Evolutionary conservation across 805 yeast species (phyloP), one percentile per base, ranked within the genome.

Genomic region (Wickerhamomyces chambardii): DNA sequence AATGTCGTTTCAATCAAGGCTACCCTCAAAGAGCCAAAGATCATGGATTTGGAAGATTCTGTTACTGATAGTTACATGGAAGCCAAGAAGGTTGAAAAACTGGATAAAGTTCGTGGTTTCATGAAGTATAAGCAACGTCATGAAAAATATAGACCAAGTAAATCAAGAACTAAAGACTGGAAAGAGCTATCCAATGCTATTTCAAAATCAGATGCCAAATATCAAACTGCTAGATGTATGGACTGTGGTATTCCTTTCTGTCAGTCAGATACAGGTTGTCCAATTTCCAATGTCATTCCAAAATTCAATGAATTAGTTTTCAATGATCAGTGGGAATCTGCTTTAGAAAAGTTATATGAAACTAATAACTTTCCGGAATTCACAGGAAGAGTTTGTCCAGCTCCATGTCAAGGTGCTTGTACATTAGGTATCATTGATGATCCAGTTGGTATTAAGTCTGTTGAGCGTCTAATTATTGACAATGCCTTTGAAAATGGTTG

Each of bases 171-270:
- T 37, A 71, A 72, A 50, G 97, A 92, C 62, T 92, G 97, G 97
- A 75, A 81, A 45, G 97, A 90, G 63, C 71, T 90, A 58, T 78
- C 94, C 11, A 63, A 75, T 12, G 75, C 95, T 37, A 68, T 90
- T 48, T 68, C 86, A 38, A 83, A 84, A 61, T 87, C 83, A 35
- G 97, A 92, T 47, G 79, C 90, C 53, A 75, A 78, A 57, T 75
- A 72, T 57, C 97, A 90, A 67, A 84, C 97, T 39, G 96, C 97
- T 14, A 78, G 98, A 62, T 90, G 98, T 73, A 90, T 92, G 95
- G 97, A 90, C 64, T 90, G 98, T 70, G 98, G 98, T 69, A 94
- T 92, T 50, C 98, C 98, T 39, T 90, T 90, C 76, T 90, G 98
- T 70, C 94, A 90, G 54, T 82, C 95, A 32, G 97, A 90, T 60